phyloP scores from a whole-genome alignment of 2,329 filamentous ascomycete species.

The Penicillium sp. region DNA sequence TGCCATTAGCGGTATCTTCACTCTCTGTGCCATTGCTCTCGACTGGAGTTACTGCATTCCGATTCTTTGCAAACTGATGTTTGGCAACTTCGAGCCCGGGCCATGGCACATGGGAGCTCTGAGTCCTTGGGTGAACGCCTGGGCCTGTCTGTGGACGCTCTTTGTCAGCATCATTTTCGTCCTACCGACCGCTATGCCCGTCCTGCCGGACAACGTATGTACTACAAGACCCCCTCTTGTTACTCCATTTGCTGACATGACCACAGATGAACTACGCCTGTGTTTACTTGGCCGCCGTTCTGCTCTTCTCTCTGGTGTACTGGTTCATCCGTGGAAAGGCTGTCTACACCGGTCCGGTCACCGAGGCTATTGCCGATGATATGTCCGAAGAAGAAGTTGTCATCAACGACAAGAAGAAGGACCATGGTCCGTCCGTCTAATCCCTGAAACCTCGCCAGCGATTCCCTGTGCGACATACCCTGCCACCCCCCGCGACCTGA shows the following conservation, averaged over 20 bases:
- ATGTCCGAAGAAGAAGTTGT: conserved; percentile 11
- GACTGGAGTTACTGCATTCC: conserved; percentile 58
- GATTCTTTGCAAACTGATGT: conserved; percentile 55
- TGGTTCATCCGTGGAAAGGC: conserved; percentile 50
- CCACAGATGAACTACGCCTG: conserved; percentile 58
- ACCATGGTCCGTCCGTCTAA: conserved; percentile 1
- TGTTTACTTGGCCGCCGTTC: conserved; percentile 51
- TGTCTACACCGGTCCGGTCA: conserved; percentile 52
- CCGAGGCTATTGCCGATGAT: conserved; percentile 29
- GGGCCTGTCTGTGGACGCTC: conserved; percentile 54
- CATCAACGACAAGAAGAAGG: background rate
- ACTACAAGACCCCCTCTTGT: background rate
- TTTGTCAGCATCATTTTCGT: conserved; percentile 59
- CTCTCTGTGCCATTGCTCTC: conserved; percentile 46
- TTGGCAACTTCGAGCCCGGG: conserved; percentile 51
- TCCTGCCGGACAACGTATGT: conserved; percentile 46
- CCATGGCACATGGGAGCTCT: conserved; percentile 54
- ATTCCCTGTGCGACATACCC: background rate
- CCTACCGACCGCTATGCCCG: conserved; percentile 52
- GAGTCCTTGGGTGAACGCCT: conserved; percentile 47
- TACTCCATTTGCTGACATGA: conserved; percentile 3
- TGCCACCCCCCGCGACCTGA: background rate
- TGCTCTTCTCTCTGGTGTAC: conserved; percentile 46
- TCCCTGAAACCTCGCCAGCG: background rate
- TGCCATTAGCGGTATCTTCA: conserved; percentile 48